Conservation (phyloP, 1,139 yeast genomes). For the Scheffersomyces lignicola region DNA sequence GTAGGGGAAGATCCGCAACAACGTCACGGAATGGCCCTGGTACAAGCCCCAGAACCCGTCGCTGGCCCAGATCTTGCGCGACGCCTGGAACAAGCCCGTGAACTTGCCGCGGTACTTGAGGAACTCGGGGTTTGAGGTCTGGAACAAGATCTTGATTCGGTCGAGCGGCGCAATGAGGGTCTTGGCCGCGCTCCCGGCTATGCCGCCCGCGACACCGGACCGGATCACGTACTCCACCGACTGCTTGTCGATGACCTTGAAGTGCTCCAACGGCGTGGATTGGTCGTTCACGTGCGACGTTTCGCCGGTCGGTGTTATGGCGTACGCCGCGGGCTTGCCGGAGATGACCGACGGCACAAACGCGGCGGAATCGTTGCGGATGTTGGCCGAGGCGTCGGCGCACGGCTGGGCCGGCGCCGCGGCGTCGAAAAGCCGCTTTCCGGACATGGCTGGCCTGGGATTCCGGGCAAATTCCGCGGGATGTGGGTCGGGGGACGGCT, state of each 20-base stretch:
- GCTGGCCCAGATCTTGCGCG: slow-evolving; percentile 56
- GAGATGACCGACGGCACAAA: not conserved
- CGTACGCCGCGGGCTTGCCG: slow-evolving; percentile 7
- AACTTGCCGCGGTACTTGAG: slow-evolving; percentile 77
- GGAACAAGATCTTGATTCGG: slow-evolving; percentile 90
- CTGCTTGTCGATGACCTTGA: slow-evolving; percentile 50
- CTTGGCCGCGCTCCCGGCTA: slow-evolving; percentile 94
- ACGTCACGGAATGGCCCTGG: slow-evolving; percentile 94
- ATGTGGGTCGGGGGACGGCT: no score
- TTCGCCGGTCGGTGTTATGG: slow-evolving; percentile 9
- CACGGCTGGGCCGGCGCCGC: no score
- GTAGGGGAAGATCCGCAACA: slow-evolving; percentile 89
- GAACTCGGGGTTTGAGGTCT: slow-evolving; percentile 91
- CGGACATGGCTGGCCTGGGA: no score
- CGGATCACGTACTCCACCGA: slow-evolving; percentile 76
- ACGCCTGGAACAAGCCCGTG: slow-evolving; percentile 74
- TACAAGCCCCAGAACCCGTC: slow-evolving; percentile 86
- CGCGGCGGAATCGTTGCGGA: slow-evolving; percentile 1
- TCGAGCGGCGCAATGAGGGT: slow-evolving; percentile 95
- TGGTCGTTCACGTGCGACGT: slow-evolving; percentile 22
- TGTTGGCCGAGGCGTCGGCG: not conserved
- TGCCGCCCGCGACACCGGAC: slow-evolving; percentile 92
- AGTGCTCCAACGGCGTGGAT: slow-evolving; percentile 27
- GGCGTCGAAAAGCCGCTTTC: no score
- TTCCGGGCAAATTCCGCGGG: no score